phyloP scores from a whole-genome alignment of 805 yeast genomes.

The Clavispora fructus region DNA sequence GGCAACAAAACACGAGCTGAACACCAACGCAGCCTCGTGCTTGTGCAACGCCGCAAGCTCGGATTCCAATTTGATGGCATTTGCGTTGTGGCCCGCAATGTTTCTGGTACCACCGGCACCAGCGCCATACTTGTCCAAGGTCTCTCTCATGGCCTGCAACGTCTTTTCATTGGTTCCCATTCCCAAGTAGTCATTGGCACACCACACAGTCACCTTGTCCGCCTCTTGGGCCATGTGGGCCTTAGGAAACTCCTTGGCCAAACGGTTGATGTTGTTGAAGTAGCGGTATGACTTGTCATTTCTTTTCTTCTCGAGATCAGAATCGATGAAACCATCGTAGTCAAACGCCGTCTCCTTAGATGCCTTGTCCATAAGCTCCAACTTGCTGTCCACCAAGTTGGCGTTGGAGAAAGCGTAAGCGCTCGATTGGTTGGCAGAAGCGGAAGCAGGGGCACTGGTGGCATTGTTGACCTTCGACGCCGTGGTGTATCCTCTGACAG shows the following conservation, averaged over 20 bases:
- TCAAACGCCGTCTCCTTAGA: conserved; percentile 57
- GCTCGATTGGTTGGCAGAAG: conserved; percentile 28
- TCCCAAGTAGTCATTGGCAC: conserved; percentile 95
- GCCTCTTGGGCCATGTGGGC: conserved; percentile 76
- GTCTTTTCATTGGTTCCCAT: conserved; percentile 82
- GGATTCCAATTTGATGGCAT: conserved; percentile 82
- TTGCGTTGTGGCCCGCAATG: conserved; percentile 94
- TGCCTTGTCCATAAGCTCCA: conserved; percentile 21
- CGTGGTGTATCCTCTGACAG: conserved; percentile 41
- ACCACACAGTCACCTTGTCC: conserved; percentile 97
- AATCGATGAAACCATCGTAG: conserved; percentile 62
- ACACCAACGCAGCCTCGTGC: conserved; percentile 92
- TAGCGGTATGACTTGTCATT: conserved; percentile 88
- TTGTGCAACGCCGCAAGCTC: conserved; percentile 87
- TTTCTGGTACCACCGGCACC: conserved; percentile 99
- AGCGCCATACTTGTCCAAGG: conserved; percentile 87
- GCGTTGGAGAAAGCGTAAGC: conserved; percentile 28
- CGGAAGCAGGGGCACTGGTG: conserved; percentile 32
- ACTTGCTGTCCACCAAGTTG: conserved; percentile 19
- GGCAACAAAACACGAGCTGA: conserved; percentile 93
- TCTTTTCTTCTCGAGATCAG: conserved; percentile 69
- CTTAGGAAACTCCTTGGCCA: conserved; percentile 87
- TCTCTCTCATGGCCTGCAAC: conserved; percentile 66
- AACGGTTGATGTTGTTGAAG: conserved; percentile 94
- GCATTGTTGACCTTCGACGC: conserved; percentile 44